Evolutionary conservation across 148 eudicot genomes (phyloP), one percentile per base, ranked within the genome.

Genomic region (Rhododendron vialii): DNA sequence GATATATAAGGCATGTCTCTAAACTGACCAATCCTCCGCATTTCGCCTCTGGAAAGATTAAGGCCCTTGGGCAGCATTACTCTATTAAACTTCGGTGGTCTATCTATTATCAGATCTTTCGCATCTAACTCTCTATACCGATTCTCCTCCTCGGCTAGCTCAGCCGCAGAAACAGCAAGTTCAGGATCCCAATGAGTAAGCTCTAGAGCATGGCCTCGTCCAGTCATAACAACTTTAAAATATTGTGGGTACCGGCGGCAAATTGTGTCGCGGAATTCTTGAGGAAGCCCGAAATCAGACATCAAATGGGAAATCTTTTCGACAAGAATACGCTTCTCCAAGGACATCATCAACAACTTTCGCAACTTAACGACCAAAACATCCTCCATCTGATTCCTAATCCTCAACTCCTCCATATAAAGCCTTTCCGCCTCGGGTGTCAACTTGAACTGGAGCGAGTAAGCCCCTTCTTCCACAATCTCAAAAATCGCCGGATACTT

Each of bases 131-230:
- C 97, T 73, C 89, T 86, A 65, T 63, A 80, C 33, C 91, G 89
- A 57, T 91, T 91, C 14, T 98, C 99, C 81, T 98, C 98, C 83
- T 95, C 98, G 15, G 91, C 95, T 84, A 98, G 84, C 95, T 98
- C 98, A 26, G 98, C 98, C 14, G 97, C 98, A 50, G 99, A 94
- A 74, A 98, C 91, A 0, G 99, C 98, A 84, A 98, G 94, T 86
- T 98, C 98, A 26, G 96, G 96, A 86, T 98, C 99, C 99, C 98
- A 98, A 88, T 95, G 96, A 89, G 99, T 94, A 80, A 98, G 87
- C 89, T 98, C 98, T 87, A 98, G 86, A 0, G 96, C 96, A 7
- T 93, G 96, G 78, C 99, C 99, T 78, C 94, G 88, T 22, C 88
- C 98, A 73, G 98, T 95, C 18, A 63, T 14, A 20, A 94, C 96